phyloP scores from a whole-genome alignment of 805 yeast genomes.

The Candida chauliodis region DNA sequence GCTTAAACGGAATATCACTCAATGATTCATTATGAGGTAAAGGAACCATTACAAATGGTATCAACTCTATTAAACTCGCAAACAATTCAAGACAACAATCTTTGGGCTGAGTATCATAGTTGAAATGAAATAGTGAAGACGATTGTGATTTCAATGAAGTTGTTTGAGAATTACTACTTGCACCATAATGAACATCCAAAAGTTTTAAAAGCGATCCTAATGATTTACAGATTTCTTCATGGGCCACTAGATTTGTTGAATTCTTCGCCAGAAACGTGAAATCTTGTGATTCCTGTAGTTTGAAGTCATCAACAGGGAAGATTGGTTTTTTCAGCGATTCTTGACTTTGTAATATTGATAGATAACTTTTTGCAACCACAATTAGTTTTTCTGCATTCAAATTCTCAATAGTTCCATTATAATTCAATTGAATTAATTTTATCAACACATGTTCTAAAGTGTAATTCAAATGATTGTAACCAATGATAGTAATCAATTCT shows the following conservation, averaged over 20 bases:
- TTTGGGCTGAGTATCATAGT: constrained; percentile 34
- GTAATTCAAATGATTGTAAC: constrained; percentile 74
- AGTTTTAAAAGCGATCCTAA: constrained; percentile 54
- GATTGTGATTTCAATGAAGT: constrained; percentile 27
- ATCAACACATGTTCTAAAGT: constrained; percentile 73
- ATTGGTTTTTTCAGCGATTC: constrained; percentile 56
- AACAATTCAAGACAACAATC: constrained; percentile 55
- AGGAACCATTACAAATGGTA: constrained; percentile 59
- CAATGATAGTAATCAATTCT: constrained; percentile 72
- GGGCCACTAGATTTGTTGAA: constrained; percentile 48
- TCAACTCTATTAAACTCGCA: constrained; percentile 62
- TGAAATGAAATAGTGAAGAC: constrained; percentile 38
- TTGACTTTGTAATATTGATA: constrained; percentile 64
- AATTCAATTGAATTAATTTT: constrained; percentile 62
- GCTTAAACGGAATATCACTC: constrained; percentile 52
- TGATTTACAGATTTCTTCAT: constrained; percentile 66
- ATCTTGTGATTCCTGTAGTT: constrained; percentile 15
- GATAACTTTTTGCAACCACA: constrained; percentile 67
- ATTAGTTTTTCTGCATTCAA: constrained; percentile 67
- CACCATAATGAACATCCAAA: constrained; percentile 54
- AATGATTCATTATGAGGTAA: constrained; percentile 30
- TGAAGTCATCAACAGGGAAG: constrained; percentile 56
- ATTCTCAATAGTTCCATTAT: constrained; percentile 60
- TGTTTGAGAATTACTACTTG: constrained; percentile 29
- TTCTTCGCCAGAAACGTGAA: constrained; percentile 41